Conservation (phyloP, 495 filamentous ascomycete genomes). For the Clavariopsis aquatica region DNA sequence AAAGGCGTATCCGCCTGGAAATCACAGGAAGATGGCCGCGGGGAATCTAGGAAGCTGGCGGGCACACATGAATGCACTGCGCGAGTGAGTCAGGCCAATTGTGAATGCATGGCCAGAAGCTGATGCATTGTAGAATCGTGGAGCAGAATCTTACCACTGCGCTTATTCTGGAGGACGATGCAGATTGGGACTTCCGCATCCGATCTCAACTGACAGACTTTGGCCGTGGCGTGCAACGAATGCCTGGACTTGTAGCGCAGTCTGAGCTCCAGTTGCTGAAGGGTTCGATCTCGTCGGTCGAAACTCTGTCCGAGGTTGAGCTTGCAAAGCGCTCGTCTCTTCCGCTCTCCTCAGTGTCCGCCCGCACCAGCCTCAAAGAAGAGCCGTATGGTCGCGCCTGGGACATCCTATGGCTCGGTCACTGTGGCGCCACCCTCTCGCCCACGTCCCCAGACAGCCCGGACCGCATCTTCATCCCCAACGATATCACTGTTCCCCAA, state of each 20-base stretch:
- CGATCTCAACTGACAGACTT: constrained; percentile 21
- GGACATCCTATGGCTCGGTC: constrained; percentile 42
- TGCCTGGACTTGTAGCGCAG: constrained; percentile 1
- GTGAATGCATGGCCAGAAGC: neutral
- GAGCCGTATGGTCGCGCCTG: constrained; percentile 59
- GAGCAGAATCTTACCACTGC: constrained; percentile 31
- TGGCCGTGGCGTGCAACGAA: neutral
- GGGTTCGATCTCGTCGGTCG: neutral
- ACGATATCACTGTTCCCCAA: constrained; percentile 37
- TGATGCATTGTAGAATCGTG: constrained; percentile 11
- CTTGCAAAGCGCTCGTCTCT: constrained; percentile 24
- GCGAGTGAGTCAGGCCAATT: constrained; percentile 7
- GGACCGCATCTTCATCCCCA: constrained; percentile 28
- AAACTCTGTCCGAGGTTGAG: neutral
- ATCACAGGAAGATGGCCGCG: constrained; percentile 13
- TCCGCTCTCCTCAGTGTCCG: neutral
- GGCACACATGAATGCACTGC: constrained; percentile 37
- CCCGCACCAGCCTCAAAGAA: neutral
- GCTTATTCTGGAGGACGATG: constrained; percentile 37
- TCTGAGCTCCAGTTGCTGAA: neutral
- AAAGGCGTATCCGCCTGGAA: constrained; percentile 31
- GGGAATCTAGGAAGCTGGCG: constrained; percentile 34
- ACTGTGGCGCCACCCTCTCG: constrained; percentile 38
- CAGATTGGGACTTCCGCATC: constrained; percentile 38
- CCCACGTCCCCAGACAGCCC: constrained; percentile 19